Evolutionary conservation across 1,284 basidiomycete species (phyloP).

Genomic region (Pseudozyma flocculosa): DNA sequence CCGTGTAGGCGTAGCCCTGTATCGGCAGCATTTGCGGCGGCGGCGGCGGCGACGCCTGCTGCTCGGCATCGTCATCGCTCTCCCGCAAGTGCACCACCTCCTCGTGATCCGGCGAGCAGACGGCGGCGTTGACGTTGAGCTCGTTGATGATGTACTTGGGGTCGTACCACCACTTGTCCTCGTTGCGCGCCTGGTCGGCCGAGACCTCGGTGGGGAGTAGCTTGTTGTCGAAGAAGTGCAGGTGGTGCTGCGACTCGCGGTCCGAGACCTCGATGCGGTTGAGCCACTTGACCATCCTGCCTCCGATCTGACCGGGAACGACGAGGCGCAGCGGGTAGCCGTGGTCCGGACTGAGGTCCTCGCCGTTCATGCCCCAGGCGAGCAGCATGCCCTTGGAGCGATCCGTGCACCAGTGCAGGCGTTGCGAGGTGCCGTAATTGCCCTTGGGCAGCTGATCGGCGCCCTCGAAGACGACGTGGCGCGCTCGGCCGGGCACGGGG

Average conservation of each 20-base stretch:
- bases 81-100: slow-evolving; percentile 60
- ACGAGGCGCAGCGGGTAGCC: slow-evolving; percentile 69
- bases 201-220: slow-evolving; percentile 66
- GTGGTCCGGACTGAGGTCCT: slow-evolving; percentile 65
- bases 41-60: too few species aligned
- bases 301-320: slow-evolving; percentile 70
- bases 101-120: slow-evolving; percentile 66
- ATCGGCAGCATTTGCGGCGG: slow-evolving; percentile 33
- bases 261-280: slow-evolving; percentile 65
- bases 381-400: slow-evolving; percentile 66
- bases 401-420: slow-evolving; percentile 63
- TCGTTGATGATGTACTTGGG: slow-evolving; percentile 64
- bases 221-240: slow-evolving; percentile 65
- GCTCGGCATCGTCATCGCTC: neutral
- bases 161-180: slow-evolving; percentile 69
- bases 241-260: slow-evolving; percentile 64
- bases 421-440: slow-evolving; percentile 69
- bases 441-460: slow-evolving; percentile 67
- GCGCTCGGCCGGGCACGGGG: slow-evolving; percentile 57
- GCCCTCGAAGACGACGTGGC: slow-evolving; percentile 70
- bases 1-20: slow-evolving; percentile 69
- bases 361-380: slow-evolving; percentile 67
- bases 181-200: slow-evolving; percentile 65
- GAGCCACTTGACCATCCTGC: slow-evolving; percentile 65
- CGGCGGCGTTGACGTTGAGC: slow-evolving; percentile 68